Percentiles rank a stretch among this genome's conserved stretches.
Evolutionary conservation across 768 basidiomycete species (phyloP).

Genomic region (Omphalotus guepiniiformis): DNA sequence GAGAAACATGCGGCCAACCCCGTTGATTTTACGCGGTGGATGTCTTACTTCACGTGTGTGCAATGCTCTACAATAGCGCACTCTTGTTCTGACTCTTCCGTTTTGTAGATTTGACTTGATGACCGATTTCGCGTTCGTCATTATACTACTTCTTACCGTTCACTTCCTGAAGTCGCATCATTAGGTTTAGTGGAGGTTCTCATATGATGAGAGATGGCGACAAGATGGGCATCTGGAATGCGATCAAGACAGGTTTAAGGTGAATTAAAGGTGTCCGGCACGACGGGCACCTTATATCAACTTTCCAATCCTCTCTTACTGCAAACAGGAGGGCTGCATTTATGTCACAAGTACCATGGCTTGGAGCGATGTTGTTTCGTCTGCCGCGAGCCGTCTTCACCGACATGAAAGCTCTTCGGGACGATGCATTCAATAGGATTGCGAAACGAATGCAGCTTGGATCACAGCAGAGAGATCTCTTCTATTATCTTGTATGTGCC

Average conservation of each 20-base stretch:
- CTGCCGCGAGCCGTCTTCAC: slow-evolving; percentile 32
- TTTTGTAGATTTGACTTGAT: slow-evolving; percentile 32
- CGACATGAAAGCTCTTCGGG: slow-evolving; percentile 35
- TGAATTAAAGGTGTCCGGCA: slow-evolving; percentile 21
- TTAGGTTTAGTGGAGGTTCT: slow-evolving; percentile 27
- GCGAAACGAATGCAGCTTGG: slow-evolving; percentile 30
- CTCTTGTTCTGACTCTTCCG: not conserved
- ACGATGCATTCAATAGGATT: slow-evolving; percentile 35
- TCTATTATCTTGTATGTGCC: slow-evolving; percentile 35
- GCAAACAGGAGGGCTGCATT: slow-evolving; percentile 35
- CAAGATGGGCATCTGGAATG: slow-evolving; percentile 36
- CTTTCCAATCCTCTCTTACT: too few relatives aligned
- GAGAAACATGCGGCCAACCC: slow-evolving; percentile 12
- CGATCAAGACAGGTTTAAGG: slow-evolving; percentile 43
- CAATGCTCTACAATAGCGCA: too few relatives aligned
- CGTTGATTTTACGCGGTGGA: slow-evolving; percentile 30
- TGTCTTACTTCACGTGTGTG: slow-evolving; percentile 37
- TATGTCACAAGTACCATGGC: slow-evolving; percentile 45
- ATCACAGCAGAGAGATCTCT: slow-evolving; percentile 35
- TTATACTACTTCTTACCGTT: not conserved
- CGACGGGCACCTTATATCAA: too few relatives aligned
- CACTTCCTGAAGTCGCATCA: too few relatives aligned
- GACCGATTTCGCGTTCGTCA: slow-evolving; percentile 30
- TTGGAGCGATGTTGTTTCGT: slow-evolving; percentile 33
- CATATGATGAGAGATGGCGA: slow-evolving; percentile 36